These are phyloP conservation scores for Lachancea sp. DNA, from an alignment of 805 yeast genomes.

Conservation along the genomic window DNA sequence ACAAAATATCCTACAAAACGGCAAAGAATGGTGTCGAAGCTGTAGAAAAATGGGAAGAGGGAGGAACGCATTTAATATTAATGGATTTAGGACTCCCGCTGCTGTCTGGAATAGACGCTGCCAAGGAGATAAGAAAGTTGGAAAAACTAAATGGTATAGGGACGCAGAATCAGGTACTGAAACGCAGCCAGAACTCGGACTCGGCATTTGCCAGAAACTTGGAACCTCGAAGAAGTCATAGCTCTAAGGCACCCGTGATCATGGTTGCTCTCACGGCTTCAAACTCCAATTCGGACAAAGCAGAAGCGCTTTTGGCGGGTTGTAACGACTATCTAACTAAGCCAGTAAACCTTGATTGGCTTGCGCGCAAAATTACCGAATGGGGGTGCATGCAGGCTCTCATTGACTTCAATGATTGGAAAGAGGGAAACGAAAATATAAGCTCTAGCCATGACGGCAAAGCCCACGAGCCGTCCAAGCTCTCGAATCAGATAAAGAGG, in stretches of 20 bases:
- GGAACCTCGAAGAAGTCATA: slow-evolving; percentile 46
- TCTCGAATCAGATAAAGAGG: not conserved
- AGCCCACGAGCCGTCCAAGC: not conserved
- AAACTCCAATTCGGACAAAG: slow-evolving; percentile 74
- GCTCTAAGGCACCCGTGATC: slow-evolving; percentile 87
- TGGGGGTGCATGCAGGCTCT: slow-evolving; percentile 99
- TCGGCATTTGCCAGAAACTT: slow-evolving; percentile 37
- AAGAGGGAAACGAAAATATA: slow-evolving; percentile 14
- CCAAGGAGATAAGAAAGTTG: slow-evolving; percentile 80
- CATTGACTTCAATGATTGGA: slow-evolving; percentile 93
- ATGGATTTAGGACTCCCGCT: slow-evolving; percentile 98
- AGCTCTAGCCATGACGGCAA: not conserved
- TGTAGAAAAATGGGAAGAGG: slow-evolving; percentile 85
- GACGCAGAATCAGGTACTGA: not conserved
- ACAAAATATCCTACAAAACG: slow-evolving; percentile 73
- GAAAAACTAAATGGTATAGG: slow-evolving; percentile 81
- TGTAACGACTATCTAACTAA: slow-evolving; percentile 95
- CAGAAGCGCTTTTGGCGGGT: slow-evolving; percentile 92
- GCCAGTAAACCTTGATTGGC: slow-evolving; percentile 92
- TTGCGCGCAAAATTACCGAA: slow-evolving; percentile 86
- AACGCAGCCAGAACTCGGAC: not conserved
- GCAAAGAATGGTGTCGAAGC: slow-evolving; percentile 96
- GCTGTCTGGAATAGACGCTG: slow-evolving; percentile 91
- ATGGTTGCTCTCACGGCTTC: slow-evolving; percentile 96
- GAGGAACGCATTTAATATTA: slow-evolving; percentile 88